Conservation (phyloP, 2,329 filamentous ascomycete genomes). For the Aureobasidium uvarum region DNA sequence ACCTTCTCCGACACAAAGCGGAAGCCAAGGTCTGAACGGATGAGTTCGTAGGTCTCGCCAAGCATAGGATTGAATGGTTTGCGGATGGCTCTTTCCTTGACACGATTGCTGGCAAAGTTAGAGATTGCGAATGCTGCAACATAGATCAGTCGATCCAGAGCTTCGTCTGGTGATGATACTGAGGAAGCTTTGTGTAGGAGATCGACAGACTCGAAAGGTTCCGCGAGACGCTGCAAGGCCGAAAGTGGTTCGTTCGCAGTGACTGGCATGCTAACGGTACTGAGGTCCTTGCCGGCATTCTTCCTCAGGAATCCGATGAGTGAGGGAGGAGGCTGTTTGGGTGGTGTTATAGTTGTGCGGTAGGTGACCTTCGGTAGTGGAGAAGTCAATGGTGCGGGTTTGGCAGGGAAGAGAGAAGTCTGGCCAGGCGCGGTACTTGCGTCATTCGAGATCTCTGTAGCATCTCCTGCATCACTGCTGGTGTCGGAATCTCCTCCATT, state of each 20-base stretch:
- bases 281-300: conserved; percentile 96
- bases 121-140: conserved; percentile 90
- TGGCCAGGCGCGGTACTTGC: conserved; percentile 27
- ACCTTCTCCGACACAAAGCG: conserved; percentile 95
- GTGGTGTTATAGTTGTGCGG: conserved; percentile 66
- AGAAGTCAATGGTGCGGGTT: conserved; percentile 72
- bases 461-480: conserved; percentile 57
- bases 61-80: conserved; percentile 98
- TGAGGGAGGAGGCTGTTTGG: conserved; percentile 79
- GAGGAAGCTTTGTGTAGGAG: conserved; percentile 72
- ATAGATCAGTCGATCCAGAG: conserved; percentile 73
- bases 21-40: conserved; percentile 83
- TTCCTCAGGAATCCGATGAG: conserved; percentile 93
- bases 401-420: conserved; percentile 64
- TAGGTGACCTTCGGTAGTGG: conserved; percentile 68
- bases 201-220: conserved; percentile 86
- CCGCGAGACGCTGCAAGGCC: conserved; percentile 80
- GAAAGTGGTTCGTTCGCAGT: conserved; percentile 93
- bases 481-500: conserved; percentile 61
- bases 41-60: conserved; percentile 90
- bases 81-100: conserved; percentile 86
- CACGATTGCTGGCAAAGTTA: conserved; percentile 73
- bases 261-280: conserved; percentile 95
- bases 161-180: conserved; percentile 51
- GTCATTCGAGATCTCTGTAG: conserved; percentile 35